A percentile compares a stretch with the other conserved stretches of the same genome.
phyloP scores from a whole-genome alignment of 371 early-diverging fungal genomes.

The Quaeritorhiza haematococci region DNA sequence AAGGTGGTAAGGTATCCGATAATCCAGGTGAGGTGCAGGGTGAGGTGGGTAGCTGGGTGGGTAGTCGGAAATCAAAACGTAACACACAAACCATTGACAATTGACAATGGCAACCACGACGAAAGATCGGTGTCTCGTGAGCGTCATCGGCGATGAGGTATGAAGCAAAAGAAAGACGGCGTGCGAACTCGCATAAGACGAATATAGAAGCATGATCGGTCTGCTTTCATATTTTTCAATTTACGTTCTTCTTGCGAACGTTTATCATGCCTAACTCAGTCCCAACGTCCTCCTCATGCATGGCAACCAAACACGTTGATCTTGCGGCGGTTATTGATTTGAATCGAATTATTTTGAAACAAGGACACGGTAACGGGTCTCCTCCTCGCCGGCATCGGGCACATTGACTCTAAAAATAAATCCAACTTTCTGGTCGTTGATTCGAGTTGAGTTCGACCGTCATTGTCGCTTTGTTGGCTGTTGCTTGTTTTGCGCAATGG shows the following conservation, averaged over 20 bases:
- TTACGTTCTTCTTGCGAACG: background rate
- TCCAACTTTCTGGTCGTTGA: conserved; percentile 95
- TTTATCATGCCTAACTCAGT: background rate
- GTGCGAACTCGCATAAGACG: background rate
- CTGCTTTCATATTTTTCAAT: background rate
- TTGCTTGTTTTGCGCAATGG: too few species aligned
- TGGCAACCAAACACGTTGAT: background rate
- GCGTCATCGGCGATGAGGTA: conserved; percentile 96
- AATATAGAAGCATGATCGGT: background rate
- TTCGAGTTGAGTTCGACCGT: conserved; percentile 64
- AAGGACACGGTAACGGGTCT: conserved; percentile 96
- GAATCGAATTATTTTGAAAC: background rate
- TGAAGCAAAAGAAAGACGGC: background rate
- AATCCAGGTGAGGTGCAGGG: too few species aligned
- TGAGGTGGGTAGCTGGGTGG: too few species aligned
- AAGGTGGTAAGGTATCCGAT: too few species aligned
- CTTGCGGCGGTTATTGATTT: background rate
- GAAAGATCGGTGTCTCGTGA: conserved; percentile 85
- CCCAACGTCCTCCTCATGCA: background rate
- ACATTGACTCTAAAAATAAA: conserved; percentile 66
- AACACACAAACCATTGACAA: too few species aligned
- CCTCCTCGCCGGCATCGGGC: conserved; percentile 93
- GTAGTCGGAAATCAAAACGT: too few species aligned
- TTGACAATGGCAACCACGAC: background rate
- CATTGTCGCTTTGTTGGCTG: too few species aligned